Percentiles rank a stretch among this genome's conserved stretches.
These are phyloP conservation scores for Arxiozyma slooffiae DNA, from an alignment of 1,139 yeast genomes.

Conservation along the genomic window DNA sequence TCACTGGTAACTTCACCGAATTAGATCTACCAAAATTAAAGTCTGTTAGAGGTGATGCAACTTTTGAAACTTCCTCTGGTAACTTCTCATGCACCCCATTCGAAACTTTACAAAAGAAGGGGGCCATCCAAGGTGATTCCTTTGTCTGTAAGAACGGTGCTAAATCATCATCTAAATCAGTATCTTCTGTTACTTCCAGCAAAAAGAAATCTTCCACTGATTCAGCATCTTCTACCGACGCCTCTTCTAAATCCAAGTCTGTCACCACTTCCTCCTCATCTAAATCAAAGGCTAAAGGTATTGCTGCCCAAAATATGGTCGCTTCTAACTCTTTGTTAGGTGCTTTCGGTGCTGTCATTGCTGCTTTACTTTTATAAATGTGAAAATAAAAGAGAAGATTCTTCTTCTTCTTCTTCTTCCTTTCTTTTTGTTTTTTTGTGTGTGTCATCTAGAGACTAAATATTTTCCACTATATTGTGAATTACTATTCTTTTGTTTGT, in stretches of 20 bases:
- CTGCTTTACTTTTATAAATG: slow-evolving; percentile 49
- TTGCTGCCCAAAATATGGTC: slow-evolving; percentile 33
- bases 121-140: slow-evolving; percentile 82
- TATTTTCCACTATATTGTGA: too few relatives aligned
- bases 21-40: too few relatives aligned
- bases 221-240: slow-evolving; percentile 14
- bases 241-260: too few relatives aligned
- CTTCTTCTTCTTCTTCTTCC: too few relatives aligned
- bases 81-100: slow-evolving; percentile 73
- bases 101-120: slow-evolving; percentile 55
- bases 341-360: slow-evolving; percentile 52
- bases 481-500: too few relatives aligned
- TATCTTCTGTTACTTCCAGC: slow-evolving; percentile 30
- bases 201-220: slow-evolving; percentile 10
- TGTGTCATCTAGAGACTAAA: too few relatives aligned
- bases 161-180: slow-evolving; percentile 43
- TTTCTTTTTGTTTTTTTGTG: too few relatives aligned
- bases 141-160: slow-evolving; percentile 72
- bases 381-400: too few relatives aligned
- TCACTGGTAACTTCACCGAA: too few relatives aligned
- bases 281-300: slow-evolving; percentile 27
- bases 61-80: too few relatives aligned
- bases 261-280: too few relatives aligned
- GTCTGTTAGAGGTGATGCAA: too few relatives aligned
- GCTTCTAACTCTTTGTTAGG: slow-evolving; percentile 46